phyloP scores from a whole-genome alignment of 495 filamentous ascomycete species.

The Chaetomidium leptoderma region DNA sequence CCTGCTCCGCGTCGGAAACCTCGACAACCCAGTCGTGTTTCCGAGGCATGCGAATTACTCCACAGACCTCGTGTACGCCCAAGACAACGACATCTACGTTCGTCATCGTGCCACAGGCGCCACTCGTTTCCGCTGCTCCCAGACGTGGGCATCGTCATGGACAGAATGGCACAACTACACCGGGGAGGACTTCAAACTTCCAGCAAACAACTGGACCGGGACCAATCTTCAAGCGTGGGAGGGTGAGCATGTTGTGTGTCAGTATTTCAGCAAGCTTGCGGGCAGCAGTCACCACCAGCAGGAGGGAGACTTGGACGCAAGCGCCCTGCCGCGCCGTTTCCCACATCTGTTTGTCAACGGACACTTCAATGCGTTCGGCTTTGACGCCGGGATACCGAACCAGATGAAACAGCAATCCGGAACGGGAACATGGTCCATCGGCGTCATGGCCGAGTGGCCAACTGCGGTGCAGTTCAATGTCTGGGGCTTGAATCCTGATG shows the following conservation, averaged over 20 bases:
- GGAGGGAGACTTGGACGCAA: constrained; percentile 47
- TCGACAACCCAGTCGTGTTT: constrained; percentile 55
- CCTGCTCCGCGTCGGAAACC: constrained; percentile 47
- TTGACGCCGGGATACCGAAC: constrained; percentile 57
- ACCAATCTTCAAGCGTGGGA: constrained; percentile 58
- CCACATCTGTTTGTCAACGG: constrained; percentile 64
- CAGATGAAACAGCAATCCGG: constrained; percentile 41
- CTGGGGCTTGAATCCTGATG: constrained; percentile 54
- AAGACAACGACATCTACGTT: constrained; percentile 43
- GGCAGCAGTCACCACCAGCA: constrained; percentile 60
- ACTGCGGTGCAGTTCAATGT: constrained; percentile 48
- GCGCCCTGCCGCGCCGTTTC: constrained; percentile 48
- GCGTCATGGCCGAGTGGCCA: constrained; percentile 61
- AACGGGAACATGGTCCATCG: constrained; percentile 55
- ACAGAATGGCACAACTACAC: constrained; percentile 56
- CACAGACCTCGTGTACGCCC: constrained; percentile 40
- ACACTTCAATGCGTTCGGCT: constrained; percentile 61
- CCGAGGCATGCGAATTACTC: constrained; percentile 57
- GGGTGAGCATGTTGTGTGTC: constrained; percentile 60
- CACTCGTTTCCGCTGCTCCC: constrained; percentile 58
- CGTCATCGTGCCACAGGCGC: constrained; percentile 60
- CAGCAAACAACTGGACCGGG: constrained; percentile 54
- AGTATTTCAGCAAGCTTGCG: constrained; percentile 60
- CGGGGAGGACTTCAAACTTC: constrained; percentile 51
- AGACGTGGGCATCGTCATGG: constrained; percentile 59